A percentile compares a stretch with the other conserved stretches of the same genome.
Conservation (phyloP, 371 early-diverging fungal species). For the Haplosporangium sp. region DNA sequence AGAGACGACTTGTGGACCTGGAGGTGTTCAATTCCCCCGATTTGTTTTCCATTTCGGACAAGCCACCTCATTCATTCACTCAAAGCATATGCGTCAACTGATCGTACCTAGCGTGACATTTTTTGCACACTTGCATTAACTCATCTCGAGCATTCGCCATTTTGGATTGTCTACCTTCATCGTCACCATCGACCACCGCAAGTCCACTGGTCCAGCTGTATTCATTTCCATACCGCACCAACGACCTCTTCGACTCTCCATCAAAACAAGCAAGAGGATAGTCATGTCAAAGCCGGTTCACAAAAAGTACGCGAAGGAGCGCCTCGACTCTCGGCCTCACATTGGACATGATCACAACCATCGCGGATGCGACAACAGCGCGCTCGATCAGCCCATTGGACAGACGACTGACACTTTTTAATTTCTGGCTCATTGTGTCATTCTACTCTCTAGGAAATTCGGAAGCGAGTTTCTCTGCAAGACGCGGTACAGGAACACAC, state of each 20-base stretch:
- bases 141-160: not conserved
- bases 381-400: not conserved
- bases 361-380: not conserved
- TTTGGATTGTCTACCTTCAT: no score
- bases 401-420: not conserved
- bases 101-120: not conserved
- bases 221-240: no score
- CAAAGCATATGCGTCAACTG: not conserved
- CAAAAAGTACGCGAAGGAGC: conserved; percentile 19
- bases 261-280: not conserved
- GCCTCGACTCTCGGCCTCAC: not conserved
- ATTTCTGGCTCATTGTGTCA: not conserved
- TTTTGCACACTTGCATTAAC: not conserved
- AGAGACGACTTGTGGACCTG: not conserved
- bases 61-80: not conserved
- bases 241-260: no score
- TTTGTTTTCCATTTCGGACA: not conserved
- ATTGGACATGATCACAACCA: not conserved
- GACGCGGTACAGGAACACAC: conserved; percentile 79
- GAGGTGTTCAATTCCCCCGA: not conserved
- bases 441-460: conserved; percentile 58
- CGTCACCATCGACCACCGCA: no score
- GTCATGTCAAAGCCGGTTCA: conserved; percentile 22
- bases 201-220: no score
- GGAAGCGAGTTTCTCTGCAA: conserved; percentile 85